These are phyloP conservation scores for Lachancea lanzarotensis DNA, from an alignment of 805 yeast genomes.

Conservation along the genomic window DNA sequence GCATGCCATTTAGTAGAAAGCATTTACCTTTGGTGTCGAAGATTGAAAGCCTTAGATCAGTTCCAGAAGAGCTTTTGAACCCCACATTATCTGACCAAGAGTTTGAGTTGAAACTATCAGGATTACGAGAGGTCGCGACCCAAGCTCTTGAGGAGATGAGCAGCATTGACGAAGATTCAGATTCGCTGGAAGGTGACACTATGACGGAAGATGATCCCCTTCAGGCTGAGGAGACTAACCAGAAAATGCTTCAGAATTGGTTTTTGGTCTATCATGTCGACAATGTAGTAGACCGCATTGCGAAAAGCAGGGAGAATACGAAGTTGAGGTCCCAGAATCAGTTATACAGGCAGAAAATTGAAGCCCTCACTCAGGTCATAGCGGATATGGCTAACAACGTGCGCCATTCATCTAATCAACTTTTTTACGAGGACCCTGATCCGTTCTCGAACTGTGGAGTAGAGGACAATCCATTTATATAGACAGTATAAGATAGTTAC, in stretches of 20 bases:
- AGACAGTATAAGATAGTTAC: no score
- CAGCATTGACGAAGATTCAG: neutral
- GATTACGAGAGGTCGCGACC: conserved; percentile 4
- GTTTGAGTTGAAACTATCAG: conserved; percentile 1
- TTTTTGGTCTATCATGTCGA: conserved; percentile 8
- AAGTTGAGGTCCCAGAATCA: neutral
- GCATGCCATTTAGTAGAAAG: conserved; percentile 4
- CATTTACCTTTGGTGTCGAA: conserved; percentile 7
- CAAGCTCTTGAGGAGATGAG: conserved; percentile 3
- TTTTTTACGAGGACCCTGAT: neutral
- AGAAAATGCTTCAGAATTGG: conserved; percentile 7
- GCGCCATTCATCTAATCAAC: conserved; percentile 1
- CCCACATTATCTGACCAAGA: conserved; percentile 1
- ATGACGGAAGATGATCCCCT: conserved; percentile 2
- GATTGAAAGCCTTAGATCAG: conserved; percentile 5
- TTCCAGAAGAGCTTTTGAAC: conserved; percentile 6
- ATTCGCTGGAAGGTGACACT: conserved; percentile 3
- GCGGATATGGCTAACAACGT: conserved; percentile 6
- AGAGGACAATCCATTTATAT: neutral
- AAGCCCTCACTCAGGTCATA: conserved; percentile 4
- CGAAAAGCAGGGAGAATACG: conserved; percentile 2
- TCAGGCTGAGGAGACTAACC: conserved; percentile 3
- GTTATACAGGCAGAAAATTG: conserved; percentile 1
- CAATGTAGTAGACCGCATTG: conserved; percentile 7
- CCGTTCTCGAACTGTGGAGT: neutral